Conservation (phyloP, 1,284 basidiomycete species). For the Wolfiporia cocos region DNA sequence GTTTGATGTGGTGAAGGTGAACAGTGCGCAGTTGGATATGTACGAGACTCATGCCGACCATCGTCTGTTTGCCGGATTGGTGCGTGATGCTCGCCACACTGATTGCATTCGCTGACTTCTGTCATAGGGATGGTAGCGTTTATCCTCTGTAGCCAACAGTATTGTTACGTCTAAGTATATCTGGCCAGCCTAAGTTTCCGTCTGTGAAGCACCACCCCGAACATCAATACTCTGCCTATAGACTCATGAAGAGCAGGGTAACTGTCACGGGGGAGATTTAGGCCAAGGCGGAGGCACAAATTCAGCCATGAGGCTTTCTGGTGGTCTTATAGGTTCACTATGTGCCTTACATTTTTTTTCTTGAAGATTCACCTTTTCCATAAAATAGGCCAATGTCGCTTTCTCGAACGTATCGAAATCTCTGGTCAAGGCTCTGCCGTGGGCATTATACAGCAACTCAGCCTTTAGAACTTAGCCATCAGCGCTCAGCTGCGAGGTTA, state of each 20-base stretch:
- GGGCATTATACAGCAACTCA: no score
- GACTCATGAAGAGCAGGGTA: conserved; percentile 17
- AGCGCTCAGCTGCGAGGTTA: no score
- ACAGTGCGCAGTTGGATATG: conserved; percentile 28
- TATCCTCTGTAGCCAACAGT: neutral
- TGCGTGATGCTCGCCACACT: conserved; percentile 26
- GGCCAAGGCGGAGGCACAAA: conserved; percentile 10
- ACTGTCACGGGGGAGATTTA: conserved; percentile 21
- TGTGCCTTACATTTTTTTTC: conserved; percentile 14
- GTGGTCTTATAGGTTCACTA: conserved; percentile 18
- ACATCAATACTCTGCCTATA: conserved; percentile 21
- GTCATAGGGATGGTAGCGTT: conserved; percentile 15
- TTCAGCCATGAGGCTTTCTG: conserved; percentile 13
- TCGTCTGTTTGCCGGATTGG: conserved; percentile 36
- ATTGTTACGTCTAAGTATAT: neutral
- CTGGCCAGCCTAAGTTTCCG: neutral
- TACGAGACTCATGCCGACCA: conserved; percentile 45
- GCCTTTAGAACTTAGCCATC: no score
- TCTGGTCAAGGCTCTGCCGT: no score
- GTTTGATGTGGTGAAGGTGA: conserved; percentile 50
- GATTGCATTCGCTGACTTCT: neutral
- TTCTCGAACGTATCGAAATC: no score
- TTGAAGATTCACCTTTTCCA: no score
- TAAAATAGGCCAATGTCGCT: no score
- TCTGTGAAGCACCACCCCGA: neutral